Evolutionary conservation across 306 rosid genomes (phyloP).

Genomic region (Rubus parviflorus): DNA sequence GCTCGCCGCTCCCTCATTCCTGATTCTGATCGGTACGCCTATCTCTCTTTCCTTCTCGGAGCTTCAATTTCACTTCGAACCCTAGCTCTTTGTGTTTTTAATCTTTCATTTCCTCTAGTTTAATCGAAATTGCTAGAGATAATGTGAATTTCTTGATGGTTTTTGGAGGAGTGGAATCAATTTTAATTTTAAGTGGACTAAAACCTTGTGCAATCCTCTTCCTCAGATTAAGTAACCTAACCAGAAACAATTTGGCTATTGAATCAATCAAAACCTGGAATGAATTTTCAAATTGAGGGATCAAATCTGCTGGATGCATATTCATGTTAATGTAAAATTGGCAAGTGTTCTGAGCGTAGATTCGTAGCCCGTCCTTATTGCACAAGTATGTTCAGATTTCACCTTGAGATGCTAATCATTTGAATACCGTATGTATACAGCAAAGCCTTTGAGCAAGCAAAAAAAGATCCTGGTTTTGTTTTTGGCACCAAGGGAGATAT

Average conservation of each 20-base stretch:
- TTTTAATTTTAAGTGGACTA: not conserved
- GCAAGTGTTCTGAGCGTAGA: not conserved
- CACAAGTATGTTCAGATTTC: not conserved
- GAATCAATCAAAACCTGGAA: not conserved
- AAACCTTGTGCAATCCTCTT: no score
- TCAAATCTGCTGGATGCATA: not conserved
- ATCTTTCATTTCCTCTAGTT: not conserved
- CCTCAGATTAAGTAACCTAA: no score
- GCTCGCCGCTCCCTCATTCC: slow-evolving; percentile 62
- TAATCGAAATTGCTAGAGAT: not conserved
- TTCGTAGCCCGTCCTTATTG: not conserved
- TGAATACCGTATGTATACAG: slow-evolving; percentile 39
- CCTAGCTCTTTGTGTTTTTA: slow-evolving; percentile 4
- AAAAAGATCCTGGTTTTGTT: slow-evolving; percentile 53
- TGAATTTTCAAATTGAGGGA: not conserved
- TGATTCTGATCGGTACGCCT: slow-evolving; percentile 59
- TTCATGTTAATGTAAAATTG: not conserved
- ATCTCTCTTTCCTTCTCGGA: not conserved
- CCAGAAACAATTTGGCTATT: not conserved
- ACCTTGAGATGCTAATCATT: slow-evolving; percentile 16
- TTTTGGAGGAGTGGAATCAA: not conserved
- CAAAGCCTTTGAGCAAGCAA: slow-evolving; percentile 80
- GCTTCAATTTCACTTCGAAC: slow-evolving; percentile 6
- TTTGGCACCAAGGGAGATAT: slow-evolving; percentile 58
- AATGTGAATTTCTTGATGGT: not conserved